phyloP scores from a whole-genome alignment of 768 basidiomycete genomes.

The Favolaschia claudopus region DNA sequence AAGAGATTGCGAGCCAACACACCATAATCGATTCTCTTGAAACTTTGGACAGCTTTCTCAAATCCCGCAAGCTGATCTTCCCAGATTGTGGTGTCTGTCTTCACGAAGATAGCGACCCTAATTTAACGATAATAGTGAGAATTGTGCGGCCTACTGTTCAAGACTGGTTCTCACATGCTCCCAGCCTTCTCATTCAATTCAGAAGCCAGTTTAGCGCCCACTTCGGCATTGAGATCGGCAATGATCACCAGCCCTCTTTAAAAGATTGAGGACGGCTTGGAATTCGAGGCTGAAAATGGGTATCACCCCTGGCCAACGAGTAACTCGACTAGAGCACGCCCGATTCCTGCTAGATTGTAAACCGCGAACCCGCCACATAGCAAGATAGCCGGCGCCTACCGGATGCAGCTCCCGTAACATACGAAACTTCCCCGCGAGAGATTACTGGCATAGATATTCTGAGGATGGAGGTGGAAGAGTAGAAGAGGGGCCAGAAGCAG shows the following conservation, averaged over 20 bases:
- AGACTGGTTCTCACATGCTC: slow-evolving; percentile 23
- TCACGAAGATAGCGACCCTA: slow-evolving; percentile 26
- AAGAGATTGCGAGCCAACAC: not conserved
- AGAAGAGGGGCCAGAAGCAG: too few species aligned
- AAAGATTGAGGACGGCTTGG: not conserved
- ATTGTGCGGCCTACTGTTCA: too few species aligned
- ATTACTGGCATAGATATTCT: slow-evolving; percentile 14
- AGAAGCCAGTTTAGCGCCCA: slow-evolving; percentile 16
- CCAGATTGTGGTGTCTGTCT: slow-evolving; percentile 26
- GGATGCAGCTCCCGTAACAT: slow-evolving; percentile 19
- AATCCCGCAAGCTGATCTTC: slow-evolving; percentile 28
- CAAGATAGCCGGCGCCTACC: slow-evolving; percentile 5
- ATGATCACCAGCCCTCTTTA: slow-evolving; percentile 25
- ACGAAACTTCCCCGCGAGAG: slow-evolving; percentile 20
- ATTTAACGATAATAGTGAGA: not conserved
- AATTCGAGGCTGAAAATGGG: not conserved
- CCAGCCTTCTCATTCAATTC: slow-evolving; percentile 27
- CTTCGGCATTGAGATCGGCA: slow-evolving; percentile 23
- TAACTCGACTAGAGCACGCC: slow-evolving; percentile 14
- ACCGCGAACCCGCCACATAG: too few species aligned
- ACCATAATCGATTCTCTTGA: slow-evolving; percentile 30
- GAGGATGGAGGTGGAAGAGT: too few species aligned
- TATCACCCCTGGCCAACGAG: slow-evolving; percentile 26
- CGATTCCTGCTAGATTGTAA: slow-evolving; percentile 14
- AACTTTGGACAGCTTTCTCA: slow-evolving; percentile 13